These are phyloP conservation scores for Wallemia mellicola DNA, from an alignment of 1,284 basidiomycete genomes.

Conservation along the genomic window DNA sequence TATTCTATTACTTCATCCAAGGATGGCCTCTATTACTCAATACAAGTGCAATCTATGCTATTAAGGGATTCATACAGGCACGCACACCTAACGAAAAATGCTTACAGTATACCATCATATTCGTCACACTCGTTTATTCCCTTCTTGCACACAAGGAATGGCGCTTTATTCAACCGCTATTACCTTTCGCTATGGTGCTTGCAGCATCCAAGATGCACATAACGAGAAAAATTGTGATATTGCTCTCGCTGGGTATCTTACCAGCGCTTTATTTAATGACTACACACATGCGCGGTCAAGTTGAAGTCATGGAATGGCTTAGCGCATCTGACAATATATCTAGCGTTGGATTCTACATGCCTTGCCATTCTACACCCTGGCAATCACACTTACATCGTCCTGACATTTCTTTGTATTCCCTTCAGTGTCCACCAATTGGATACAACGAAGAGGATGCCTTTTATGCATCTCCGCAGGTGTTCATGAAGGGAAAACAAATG, in stretches of 20 bases:
- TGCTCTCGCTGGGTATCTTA: constrained; percentile 26
- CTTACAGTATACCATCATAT: constrained; percentile 15
- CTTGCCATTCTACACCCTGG: constrained; percentile 94
- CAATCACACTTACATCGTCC: constrained; percentile 56
- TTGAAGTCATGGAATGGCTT: constrained; percentile 27
- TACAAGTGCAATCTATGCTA: neutral
- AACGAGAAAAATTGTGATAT: constrained; percentile 10
- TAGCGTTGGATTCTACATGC: constrained; percentile 62
- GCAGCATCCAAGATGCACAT: neutral
- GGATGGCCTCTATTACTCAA: constrained; percentile 39
- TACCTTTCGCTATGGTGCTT: constrained; percentile 39
- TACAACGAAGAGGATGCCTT: neutral
- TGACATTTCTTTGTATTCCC: constrained; percentile 16
- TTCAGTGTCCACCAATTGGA: neutral
- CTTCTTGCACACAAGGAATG: constrained; percentile 75
- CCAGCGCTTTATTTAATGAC: constrained; percentile 33
- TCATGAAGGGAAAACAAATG: neutral
- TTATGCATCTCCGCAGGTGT: neutral
- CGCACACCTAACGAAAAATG: constrained; percentile 16
- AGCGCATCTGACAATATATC: constrained; percentile 23
- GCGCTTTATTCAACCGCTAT: constrained; percentile 73
- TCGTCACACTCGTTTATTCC: constrained; percentile 38
- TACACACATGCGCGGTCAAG: constrained; percentile 46
- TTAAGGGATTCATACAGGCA: constrained; percentile 7
- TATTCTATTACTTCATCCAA: constrained; percentile 71